These are phyloP conservation scores for Nakazawaea populi DNA, from an alignment of 805 yeast species.

Conservation along the genomic window DNA sequence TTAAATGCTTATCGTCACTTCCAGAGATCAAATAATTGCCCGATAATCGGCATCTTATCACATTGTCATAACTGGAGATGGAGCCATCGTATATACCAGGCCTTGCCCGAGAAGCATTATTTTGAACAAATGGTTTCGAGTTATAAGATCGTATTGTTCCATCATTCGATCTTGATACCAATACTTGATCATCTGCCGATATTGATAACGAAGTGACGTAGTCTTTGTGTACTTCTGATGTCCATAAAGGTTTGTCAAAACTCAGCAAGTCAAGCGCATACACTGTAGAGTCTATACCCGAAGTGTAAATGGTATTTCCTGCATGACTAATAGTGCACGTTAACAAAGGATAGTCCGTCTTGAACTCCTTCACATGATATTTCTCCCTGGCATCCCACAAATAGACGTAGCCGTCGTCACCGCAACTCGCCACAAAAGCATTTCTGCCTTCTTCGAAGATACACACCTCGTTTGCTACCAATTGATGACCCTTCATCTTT, in stretches of 20 bases:
- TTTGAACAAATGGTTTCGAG: slow-evolving; percentile 37
- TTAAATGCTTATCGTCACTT: slow-evolving; percentile 52
- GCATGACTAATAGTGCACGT: slow-evolving; percentile 34
- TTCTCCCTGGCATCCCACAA: slow-evolving; percentile 68
- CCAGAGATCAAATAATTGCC: slow-evolving; percentile 46
- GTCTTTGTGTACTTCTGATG: slow-evolving; percentile 38
- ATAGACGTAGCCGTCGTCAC: slow-evolving; percentile 58
- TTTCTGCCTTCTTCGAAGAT: slow-evolving; percentile 16
- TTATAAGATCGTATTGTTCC: slow-evolving; percentile 54
- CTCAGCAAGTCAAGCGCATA: slow-evolving; percentile 53
- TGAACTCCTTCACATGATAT: slow-evolving; percentile 29
- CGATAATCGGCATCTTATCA: slow-evolving; percentile 42
- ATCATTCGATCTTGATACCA: slow-evolving; percentile 50
- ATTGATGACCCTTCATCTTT: slow-evolving; percentile 46
- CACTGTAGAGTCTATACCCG: slow-evolving; percentile 67
- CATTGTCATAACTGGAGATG: slow-evolving; percentile 43
- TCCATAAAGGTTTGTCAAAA: slow-evolving; percentile 36
- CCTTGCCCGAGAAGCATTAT: slow-evolving; percentile 33
- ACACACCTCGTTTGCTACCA: slow-evolving; percentile 51
- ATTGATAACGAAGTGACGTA: slow-evolving; percentile 51
- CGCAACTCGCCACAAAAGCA: slow-evolving; percentile 41
- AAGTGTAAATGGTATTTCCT: slow-evolving; percentile 41
- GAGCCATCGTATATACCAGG: slow-evolving; percentile 53
- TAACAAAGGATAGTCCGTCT: slow-evolving; percentile 53
- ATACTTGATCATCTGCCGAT: slow-evolving; percentile 34